Percentiles rank a stretch among this genome's conserved stretches.
Evolutionary conservation across 1,139 yeast genomes (phyloP).

Genomic region (Sugiyamaella pinicola): DNA sequence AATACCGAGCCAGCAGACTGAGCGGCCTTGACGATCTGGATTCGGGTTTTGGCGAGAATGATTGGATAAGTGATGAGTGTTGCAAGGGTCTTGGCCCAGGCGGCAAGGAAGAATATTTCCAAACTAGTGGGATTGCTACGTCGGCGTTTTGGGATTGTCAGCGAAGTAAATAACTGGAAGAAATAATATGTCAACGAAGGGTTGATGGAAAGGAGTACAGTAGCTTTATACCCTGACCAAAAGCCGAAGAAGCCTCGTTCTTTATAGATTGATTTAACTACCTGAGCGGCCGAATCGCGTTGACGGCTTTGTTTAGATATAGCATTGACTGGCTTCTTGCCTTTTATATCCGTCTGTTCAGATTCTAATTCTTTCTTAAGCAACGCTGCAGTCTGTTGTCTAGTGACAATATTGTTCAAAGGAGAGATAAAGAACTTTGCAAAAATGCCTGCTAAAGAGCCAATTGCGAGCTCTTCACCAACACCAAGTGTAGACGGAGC

Average conservation of each 20-base stretch:
- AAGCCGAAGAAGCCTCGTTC: conserved; percentile 67
- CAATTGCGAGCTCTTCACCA: conserved; percentile 82
- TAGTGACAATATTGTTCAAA: conserved; percentile 39
- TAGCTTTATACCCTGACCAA: conserved; percentile 77
- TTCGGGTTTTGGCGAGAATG: conserved; percentile 65
- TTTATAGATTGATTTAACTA: conserved; percentile 53
- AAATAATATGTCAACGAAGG: conserved; percentile 71
- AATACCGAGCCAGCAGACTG: conserved; percentile 15
- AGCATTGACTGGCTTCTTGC: neutral
- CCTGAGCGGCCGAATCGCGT: conserved; percentile 23
- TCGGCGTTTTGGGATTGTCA: conserved; percentile 34
- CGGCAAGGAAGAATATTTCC: conserved; percentile 39
- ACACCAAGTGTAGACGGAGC: conserved; percentile 81
- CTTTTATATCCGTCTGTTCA: neutral
- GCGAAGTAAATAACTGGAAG: conserved; percentile 36
- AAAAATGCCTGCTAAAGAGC: conserved; percentile 66
- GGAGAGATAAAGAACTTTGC: conserved; percentile 43
- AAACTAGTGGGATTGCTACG: conserved; percentile 37
- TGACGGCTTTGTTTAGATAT: neutral
- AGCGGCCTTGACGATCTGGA: conserved; percentile 60
- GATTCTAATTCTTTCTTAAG: conserved; percentile 5
- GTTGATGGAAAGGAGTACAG: conserved; percentile 67
- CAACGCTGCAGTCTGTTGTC: conserved; percentile 39
- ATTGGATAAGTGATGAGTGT: conserved; percentile 42
- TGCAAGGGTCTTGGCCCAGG: conserved; percentile 42